phyloP scores from a whole-genome alignment of 2,329 filamentous ascomycete species.

The Cryphonectria radicalis region DNA sequence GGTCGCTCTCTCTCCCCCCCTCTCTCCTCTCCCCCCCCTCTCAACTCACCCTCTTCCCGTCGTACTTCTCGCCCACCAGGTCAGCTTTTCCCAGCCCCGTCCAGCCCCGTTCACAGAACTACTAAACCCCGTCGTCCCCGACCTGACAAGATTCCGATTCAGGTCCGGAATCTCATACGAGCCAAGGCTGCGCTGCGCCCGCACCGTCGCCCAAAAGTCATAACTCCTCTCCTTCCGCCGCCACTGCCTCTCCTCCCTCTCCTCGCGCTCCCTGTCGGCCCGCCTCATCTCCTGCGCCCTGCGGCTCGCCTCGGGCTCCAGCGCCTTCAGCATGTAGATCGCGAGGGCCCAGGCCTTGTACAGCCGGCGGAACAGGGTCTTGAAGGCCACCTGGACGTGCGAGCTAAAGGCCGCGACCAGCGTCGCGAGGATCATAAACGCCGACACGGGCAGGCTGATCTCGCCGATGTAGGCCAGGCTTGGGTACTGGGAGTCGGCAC shows the following conservation, averaged over 20 bases:
- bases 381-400: conserved; percentile 42
- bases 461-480: conserved; percentile 50
- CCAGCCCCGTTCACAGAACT: conserved; percentile 8
- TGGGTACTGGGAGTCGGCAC: conserved; percentile 48
- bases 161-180: conserved; percentile 44
- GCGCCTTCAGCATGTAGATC: conserved; percentile 23
- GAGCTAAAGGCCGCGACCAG: conserved; percentile 62
- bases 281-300: conserved; percentile 27
- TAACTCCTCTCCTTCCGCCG: conserved; percentile 40
- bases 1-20: too few relatives aligned
- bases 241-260: conserved; percentile 30
- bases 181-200: conserved; percentile 35
- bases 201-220: conserved; percentile 47
- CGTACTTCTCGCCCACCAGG: background rate
- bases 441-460: conserved; percentile 54
- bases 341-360: conserved; percentile 2
- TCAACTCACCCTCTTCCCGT: background rate
- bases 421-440: conserved; percentile 52
- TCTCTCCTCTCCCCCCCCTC: background rate
- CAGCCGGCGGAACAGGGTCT: conserved; percentile 27
- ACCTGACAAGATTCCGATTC: conserved; percentile 37
- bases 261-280: conserved; percentile 32
- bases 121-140: conserved; percentile 18
- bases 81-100: background rate
- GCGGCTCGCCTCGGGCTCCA: conserved; percentile 36